Evolutionary conservation across 2,329 filamentous ascomycete genomes (phyloP).

Genomic region (Phialophora expanda): DNA sequence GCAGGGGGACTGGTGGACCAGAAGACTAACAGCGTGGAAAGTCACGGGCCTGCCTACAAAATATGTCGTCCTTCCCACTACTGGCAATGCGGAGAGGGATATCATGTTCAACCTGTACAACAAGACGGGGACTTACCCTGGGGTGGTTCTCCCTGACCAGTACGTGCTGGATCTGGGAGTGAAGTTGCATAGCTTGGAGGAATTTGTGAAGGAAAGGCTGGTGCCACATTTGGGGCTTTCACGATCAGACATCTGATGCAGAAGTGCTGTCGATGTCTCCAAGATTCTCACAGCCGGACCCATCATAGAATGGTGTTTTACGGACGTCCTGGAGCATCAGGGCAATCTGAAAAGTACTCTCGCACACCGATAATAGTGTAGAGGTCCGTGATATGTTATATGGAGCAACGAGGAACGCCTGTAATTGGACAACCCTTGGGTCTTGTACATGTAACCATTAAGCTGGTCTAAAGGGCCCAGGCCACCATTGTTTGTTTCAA

Average conservation of each 20-base stretch:
- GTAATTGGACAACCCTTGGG: not conserved
- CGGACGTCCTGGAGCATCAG: conserved; percentile 16
- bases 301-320: conserved; percentile 8
- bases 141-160: conserved; percentile 33
- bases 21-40: conserved; percentile 11
- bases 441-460: too few relatives aligned
- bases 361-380: conserved; percentile 12
- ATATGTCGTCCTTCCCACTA: conserved; percentile 35
- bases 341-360: not conserved
- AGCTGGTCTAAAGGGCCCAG: too few relatives aligned
- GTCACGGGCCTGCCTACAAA: conserved; percentile 35
- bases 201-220: conserved; percentile 33
- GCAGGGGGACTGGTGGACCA: not conserved
- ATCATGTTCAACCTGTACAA: conserved; percentile 41
- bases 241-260: not conserved
- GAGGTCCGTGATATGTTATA: not conserved
- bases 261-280: conserved; percentile 2
- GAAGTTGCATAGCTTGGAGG: conserved; percentile 35
- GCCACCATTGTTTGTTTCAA: not conserved
- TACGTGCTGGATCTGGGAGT: conserved; percentile 38
- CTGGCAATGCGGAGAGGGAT: conserved; percentile 38
- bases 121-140: conserved; percentile 36
- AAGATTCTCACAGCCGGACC: conserved; percentile 14
- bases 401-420: not conserved
- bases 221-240: conserved; percentile 22